A percentile compares a stretch with the other conserved stretches of the same genome.
phyloP scores from a whole-genome alignment of 2,329 filamentous ascomycete species.

The Clarireedia monteithiana region DNA sequence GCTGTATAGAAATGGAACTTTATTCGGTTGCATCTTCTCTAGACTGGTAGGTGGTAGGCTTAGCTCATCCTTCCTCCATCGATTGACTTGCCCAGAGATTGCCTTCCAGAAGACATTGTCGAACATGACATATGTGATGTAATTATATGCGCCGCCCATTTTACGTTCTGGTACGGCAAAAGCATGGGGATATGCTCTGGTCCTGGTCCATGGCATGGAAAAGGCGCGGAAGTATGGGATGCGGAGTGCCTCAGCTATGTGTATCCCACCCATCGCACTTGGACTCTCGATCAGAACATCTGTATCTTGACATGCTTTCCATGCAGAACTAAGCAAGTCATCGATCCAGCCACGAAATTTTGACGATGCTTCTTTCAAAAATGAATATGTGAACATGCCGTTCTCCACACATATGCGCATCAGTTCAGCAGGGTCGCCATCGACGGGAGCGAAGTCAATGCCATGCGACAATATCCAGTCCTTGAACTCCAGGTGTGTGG shows the following conservation, averaged over 20 bases:
- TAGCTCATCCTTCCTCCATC: slow-evolving; percentile 78
- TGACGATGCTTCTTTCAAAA: slow-evolving; percentile 76
- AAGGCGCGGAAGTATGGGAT: slow-evolving; percentile 98
- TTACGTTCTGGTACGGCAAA: slow-evolving; percentile 90
- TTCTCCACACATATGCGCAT: slow-evolving; percentile 97
- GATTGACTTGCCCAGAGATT: slow-evolving; percentile 83
- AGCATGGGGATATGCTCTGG: slow-evolving; percentile 89
- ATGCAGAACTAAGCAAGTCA: slow-evolving; percentile 74
- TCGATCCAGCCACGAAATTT: slow-evolving; percentile 96
- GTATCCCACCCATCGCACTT: slow-evolving; percentile 94
- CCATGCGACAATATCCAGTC: slow-evolving; percentile 87
- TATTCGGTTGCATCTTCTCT: slow-evolving; percentile 90
- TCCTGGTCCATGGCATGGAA: slow-evolving; percentile 98
- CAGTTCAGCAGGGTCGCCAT: slow-evolving; percentile 84
- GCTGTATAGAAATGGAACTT: slow-evolving; percentile 97
- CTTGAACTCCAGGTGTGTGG: slow-evolving; percentile 85
- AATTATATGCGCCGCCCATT: slow-evolving; percentile 93
- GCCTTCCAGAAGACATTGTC: slow-evolving; percentile 96
- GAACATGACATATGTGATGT: slow-evolving; percentile 91
- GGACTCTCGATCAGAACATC: slow-evolving; percentile 93
- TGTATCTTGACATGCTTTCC: slow-evolving; percentile 73
- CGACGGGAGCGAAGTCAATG: slow-evolving; percentile 84
- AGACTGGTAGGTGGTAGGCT: slow-evolving; percentile 72
- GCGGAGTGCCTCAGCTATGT: slow-evolving; percentile 85
- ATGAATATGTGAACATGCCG: slow-evolving; percentile 91